Evolutionary conservation across 345 rosid genomes (phyloP), one percentile per base, ranked within the genome.

Genomic region (Eucalyptus marginata): DNA sequence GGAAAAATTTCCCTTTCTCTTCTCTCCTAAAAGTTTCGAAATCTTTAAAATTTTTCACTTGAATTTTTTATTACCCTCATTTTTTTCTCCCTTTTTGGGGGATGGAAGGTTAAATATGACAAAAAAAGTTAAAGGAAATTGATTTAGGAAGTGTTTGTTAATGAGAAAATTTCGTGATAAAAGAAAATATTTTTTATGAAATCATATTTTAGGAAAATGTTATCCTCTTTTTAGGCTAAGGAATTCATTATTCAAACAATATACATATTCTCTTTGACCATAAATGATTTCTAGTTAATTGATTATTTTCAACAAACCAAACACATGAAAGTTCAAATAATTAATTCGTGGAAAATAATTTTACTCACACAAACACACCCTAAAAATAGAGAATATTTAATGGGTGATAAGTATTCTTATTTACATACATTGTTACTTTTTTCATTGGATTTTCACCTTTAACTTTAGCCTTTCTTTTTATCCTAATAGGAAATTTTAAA

Each of bases 111-210:
- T 18, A 36, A 18, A 33, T 71, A 71, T 18, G 81, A 71, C 6
- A 5, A 36, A 6, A 20, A 8, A 31, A 68, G 0, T 31, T 66
- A 66, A 68, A 2, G 12, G 22, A 31, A 16, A 31, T 31, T 59
- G 1, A 0, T 59, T 3, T 12, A 12, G 68, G 2, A 13, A 1
- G 16, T 29, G 68, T 27, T 13, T 1, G 33, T 29, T 3, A 27
- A 27, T 7, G 33, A 29, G 0, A 27, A 56, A 10, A 10, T 22
- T 56, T 10, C 3, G 6, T 9, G 29, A 66, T 31, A 36, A 31
- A 33, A 17, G 22, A 33, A 17, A 6, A 59, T 5, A 59, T 13
- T 59, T 59, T 59, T 7, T 6, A 29, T 62, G 8, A 62, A 62
- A 62, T 62, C 17, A 62, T 6, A 3, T 59, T 27, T 29, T 13